Conservation (phyloP, 495 filamentous ascomycete genomes). For the Neurospora sp. region DNA sequence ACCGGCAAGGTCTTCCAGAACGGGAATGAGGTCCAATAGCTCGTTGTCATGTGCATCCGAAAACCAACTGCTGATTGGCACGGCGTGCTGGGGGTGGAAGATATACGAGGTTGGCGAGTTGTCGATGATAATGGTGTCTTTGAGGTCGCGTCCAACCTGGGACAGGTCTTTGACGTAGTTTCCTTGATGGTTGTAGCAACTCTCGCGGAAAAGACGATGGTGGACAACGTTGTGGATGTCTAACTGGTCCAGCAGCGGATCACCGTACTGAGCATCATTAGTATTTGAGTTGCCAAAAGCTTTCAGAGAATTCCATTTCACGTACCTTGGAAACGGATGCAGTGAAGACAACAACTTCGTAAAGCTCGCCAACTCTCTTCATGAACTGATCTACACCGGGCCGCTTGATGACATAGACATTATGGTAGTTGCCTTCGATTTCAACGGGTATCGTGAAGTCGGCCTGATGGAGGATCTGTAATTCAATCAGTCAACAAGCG, state of each 20-base stretch:
- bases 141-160: constrained; percentile 89
- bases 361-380: constrained; percentile 95
- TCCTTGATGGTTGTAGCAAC: constrained; percentile 98
- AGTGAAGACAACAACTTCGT: constrained; percentile 98
- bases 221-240: constrained; percentile 97
- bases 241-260: constrained; percentile 90
- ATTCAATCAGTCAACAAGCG: constrained; percentile 10
- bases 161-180: constrained; percentile 99
- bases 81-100: constrained; percentile 97
- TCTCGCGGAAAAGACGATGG: constrained; percentile 92
- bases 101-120: constrained; percentile 99
- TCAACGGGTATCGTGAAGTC: constrained; percentile 99
- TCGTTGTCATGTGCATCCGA: constrained; percentile 99
- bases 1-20: constrained; percentile 92
- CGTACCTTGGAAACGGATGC: constrained; percentile 95
- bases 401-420: constrained; percentile 98
- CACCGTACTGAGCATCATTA: constrained; percentile 65
- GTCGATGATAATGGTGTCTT: constrained; percentile 98
- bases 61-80: constrained; percentile 99
- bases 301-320: not conserved
- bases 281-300: not conserved
- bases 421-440: constrained; percentile 97
- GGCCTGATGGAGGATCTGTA: constrained; percentile 88
- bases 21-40: constrained; percentile 92
- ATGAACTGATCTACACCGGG: constrained; percentile 97